phyloP scores from a whole-genome alignment of 306 rosid species.

The Quercus glauca region DNA sequence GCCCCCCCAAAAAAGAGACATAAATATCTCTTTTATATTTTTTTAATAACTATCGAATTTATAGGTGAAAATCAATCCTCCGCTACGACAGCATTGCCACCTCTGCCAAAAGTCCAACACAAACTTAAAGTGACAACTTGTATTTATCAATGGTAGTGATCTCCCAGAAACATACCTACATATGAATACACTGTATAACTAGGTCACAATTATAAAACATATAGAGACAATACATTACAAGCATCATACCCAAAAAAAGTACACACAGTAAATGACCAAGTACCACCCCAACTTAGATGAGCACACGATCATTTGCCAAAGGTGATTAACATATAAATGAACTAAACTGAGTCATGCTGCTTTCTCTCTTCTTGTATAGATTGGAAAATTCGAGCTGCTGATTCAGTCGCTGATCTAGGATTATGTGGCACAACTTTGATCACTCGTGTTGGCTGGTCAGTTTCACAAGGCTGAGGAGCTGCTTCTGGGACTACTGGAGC shows the following conservation, averaged over 20 bases:
- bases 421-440: constrained; percentile 94
- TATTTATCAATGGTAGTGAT: too few relatives aligned
- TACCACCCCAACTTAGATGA: background rate
- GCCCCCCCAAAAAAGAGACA: too few relatives aligned
- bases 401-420: constrained; percentile 73
- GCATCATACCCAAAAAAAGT: background rate
- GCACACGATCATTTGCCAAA: background rate
- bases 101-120: background rate
- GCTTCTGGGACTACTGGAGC: constrained; percentile 40
- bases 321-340: background rate
- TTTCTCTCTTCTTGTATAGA: constrained; percentile 89
- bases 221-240: background rate
- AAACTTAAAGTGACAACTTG: background rate
- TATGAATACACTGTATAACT: background rate
- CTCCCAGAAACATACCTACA: constrained; percentile 9
- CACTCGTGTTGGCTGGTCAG: constrained; percentile 47
- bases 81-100: background rate
- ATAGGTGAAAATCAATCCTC: background rate
- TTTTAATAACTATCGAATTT: background rate
- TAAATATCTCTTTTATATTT: too few relatives aligned
- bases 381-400: constrained; percentile 93
- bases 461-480: constrained; percentile 42
- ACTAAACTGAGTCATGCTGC: constrained; percentile 38
- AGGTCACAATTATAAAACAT: background rate
- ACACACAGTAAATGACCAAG: background rate